Conservation (phyloP, 2,329 filamentous ascomycete genomes). For the Cladosporium oxysporum region DNA sequence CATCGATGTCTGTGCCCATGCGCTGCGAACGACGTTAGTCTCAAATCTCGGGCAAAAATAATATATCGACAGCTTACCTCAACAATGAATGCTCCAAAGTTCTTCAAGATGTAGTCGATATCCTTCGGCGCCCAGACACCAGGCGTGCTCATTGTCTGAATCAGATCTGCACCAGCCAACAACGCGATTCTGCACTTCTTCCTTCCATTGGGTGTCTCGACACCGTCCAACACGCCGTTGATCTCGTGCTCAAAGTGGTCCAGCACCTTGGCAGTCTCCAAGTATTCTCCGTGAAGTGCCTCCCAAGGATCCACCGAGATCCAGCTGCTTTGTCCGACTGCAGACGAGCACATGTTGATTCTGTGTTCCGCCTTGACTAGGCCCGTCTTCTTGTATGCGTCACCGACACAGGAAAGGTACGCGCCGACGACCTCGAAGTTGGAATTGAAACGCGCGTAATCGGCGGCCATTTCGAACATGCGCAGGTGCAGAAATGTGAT, state of each 20-base stretch:
- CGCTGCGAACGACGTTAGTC: slow-evolving; percentile 74
- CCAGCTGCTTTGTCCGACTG: slow-evolving; percentile 74
- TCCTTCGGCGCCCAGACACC: slow-evolving; percentile 80
- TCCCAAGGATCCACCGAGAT: slow-evolving; percentile 88
- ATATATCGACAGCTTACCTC: slow-evolving; percentile 33
- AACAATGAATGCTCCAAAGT: slow-evolving; percentile 81
- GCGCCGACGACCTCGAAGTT: slow-evolving; percentile 84
- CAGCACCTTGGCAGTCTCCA: slow-evolving; percentile 83
- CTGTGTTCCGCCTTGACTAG: slow-evolving; percentile 72
- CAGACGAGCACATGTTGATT: slow-evolving; percentile 84
- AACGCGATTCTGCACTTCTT: slow-evolving; percentile 75
- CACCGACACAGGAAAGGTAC: slow-evolving; percentile 77
- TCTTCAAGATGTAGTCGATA: slow-evolving; percentile 81
- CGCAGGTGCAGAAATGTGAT: slow-evolving; percentile 69
- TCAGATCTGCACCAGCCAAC: slow-evolving; percentile 67
- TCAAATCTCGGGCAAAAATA: not conserved
- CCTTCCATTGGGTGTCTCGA: slow-evolving; percentile 68
- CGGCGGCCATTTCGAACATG: slow-evolving; percentile 86
- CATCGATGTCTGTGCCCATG: slow-evolving; percentile 83
- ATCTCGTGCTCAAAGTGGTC: slow-evolving; percentile 92
- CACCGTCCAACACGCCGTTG: slow-evolving; percentile 74
- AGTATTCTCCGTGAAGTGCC: slow-evolving; percentile 79
- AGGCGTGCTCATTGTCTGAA: slow-evolving; percentile 55
- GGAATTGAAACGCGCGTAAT: slow-evolving; percentile 73
- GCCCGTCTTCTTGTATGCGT: slow-evolving; percentile 78